These are phyloP conservation scores for Platismatia glauca DNA, from an alignment of 495 filamentous ascomycete genomes.

Conservation along the genomic window DNA sequence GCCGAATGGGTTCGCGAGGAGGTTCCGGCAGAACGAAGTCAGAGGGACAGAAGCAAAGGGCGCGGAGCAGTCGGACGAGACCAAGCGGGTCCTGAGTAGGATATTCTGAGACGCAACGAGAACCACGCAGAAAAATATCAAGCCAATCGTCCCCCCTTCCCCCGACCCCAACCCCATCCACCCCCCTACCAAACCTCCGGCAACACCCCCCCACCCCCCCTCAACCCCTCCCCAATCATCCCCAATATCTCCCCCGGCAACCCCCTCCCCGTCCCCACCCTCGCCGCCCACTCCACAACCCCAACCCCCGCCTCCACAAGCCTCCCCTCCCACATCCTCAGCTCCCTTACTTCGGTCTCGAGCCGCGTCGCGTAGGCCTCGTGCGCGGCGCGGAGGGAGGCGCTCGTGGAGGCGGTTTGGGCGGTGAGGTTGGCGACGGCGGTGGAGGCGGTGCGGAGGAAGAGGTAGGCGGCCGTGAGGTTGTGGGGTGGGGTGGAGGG, in stretches of 20 bases:
- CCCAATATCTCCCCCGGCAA: slow-evolving; percentile 11
- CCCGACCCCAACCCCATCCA: too few species aligned
- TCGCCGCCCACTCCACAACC: slow-evolving; percentile 8
- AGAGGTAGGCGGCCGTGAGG: slow-evolving; percentile 12
- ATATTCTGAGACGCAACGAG: slow-evolving; percentile 64
- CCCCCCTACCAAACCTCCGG: neutral
- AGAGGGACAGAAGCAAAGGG: slow-evolving; percentile 36
- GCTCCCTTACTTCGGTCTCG: neutral
- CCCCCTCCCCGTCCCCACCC: slow-evolving; percentile 1
- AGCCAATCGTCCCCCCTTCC: too few species aligned
- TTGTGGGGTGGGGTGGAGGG: neutral
- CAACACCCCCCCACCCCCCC: neutral
- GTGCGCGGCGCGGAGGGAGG: neutral
- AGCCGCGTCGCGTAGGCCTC: neutral
- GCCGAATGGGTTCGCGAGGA: slow-evolving; percentile 38
- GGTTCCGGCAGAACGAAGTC: slow-evolving; percentile 68
- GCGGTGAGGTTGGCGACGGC: slow-evolving; percentile 9
- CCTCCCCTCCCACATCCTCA: slow-evolving; percentile 10
- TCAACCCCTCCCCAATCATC: slow-evolving; percentile 7
- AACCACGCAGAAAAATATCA: too few species aligned
- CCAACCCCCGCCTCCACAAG: slow-evolving; percentile 1
- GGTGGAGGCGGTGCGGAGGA: slow-evolving; percentile 15
- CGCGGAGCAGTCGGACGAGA: slow-evolving; percentile 51
- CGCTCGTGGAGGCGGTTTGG: slow-evolving; percentile 1
- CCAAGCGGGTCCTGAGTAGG: slow-evolving; percentile 69